phyloP scores from a whole-genome alignment of 2,329 filamentous ascomycete genomes.

The Trichophyton verrucosum region DNA sequence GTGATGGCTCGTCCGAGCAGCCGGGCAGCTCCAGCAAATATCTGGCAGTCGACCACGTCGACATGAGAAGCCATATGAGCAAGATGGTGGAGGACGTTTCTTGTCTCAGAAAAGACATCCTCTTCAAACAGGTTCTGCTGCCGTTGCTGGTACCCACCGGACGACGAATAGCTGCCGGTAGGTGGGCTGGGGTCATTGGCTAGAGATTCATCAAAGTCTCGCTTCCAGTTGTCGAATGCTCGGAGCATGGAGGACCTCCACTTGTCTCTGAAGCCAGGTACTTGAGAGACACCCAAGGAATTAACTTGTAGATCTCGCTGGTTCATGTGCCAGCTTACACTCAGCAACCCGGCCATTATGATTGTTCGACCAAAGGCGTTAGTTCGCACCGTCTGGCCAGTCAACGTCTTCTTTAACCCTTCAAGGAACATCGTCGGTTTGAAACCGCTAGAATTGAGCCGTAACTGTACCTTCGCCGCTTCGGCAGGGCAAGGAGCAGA shows the following conservation, averaged over 20 bases:
- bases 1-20: conserved; percentile 78
- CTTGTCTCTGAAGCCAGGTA: conserved; percentile 75
- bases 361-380: conserved; percentile 90
- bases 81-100: conserved; percentile 80
- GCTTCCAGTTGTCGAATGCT: conserved; percentile 89
- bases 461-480: conserved; percentile 70
- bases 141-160: conserved; percentile 15
- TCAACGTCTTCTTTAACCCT: conserved; percentile 77
- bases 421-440: conserved; percentile 82
- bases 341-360: conserved; percentile 84
- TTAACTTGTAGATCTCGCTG: conserved; percentile 88
- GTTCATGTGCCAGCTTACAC: conserved; percentile 95
- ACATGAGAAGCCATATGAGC: conserved; percentile 98
- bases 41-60: conserved; percentile 93
- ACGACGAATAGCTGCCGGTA: conserved; percentile 9
- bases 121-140: conserved; percentile 34
- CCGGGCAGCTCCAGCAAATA: conserved; percentile 77
- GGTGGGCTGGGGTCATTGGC: conserved; percentile 39
- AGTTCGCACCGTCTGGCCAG: conserved; percentile 71
- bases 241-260: conserved; percentile 77
- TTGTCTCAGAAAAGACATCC: conserved; percentile 70
- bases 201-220: conserved; percentile 74
- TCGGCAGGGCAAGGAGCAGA: conserved; percentile 77
- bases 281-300: conserved; percentile 66
- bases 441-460: conserved; percentile 65